phyloP scores from a whole-genome alignment of 2,329 filamentous ascomycete genomes.

The Arthrobotrys sphaeroides region DNA sequence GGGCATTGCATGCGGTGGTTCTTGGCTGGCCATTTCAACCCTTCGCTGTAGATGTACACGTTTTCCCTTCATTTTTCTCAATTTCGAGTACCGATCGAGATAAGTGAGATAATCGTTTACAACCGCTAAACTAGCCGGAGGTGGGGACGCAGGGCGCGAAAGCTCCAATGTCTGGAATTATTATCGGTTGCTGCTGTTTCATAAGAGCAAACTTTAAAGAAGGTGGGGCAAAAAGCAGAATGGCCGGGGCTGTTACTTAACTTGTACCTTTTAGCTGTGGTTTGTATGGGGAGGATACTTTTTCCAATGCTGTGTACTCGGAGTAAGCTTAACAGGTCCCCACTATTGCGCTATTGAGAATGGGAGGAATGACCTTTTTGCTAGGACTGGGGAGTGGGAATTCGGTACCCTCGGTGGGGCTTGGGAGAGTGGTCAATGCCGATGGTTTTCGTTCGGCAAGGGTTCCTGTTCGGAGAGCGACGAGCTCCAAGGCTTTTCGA shows the following conservation, averaged over 20 bases:
- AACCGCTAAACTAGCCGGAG: no score
- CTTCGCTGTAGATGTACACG: no score
- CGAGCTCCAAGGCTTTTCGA: neutral
- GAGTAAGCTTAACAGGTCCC: slow-evolving; percentile 20
- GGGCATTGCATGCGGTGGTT: neutral
- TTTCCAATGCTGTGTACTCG: no score
- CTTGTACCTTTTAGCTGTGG: neutral
- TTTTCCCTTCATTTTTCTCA: slow-evolving; percentile 18
- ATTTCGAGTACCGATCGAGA: slow-evolving; percentile 46
- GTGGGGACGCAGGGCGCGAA: slow-evolving; percentile 4
- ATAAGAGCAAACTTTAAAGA: slow-evolving; percentile 49
- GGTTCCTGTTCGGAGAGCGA: neutral
- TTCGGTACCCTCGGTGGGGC: neutral
- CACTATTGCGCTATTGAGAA: slow-evolving; percentile 43
- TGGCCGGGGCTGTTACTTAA: slow-evolving; percentile 3
- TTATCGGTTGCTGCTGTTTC: slow-evolving; percentile 40
- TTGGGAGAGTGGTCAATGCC: neutral
- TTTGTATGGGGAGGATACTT: no score
- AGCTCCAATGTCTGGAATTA: slow-evolving; percentile 2
- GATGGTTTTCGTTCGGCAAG: neutral
- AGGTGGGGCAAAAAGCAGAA: slow-evolving; percentile 29
- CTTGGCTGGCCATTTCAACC: neutral
- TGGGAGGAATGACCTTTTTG: slow-evolving; percentile 1
- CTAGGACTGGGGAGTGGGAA: neutral
- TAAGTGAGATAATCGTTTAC: slow-evolving; percentile 18